phyloP scores from a whole-genome alignment of 768 basidiomycete genomes.

The Macrolepiota albuminosa region DNA sequence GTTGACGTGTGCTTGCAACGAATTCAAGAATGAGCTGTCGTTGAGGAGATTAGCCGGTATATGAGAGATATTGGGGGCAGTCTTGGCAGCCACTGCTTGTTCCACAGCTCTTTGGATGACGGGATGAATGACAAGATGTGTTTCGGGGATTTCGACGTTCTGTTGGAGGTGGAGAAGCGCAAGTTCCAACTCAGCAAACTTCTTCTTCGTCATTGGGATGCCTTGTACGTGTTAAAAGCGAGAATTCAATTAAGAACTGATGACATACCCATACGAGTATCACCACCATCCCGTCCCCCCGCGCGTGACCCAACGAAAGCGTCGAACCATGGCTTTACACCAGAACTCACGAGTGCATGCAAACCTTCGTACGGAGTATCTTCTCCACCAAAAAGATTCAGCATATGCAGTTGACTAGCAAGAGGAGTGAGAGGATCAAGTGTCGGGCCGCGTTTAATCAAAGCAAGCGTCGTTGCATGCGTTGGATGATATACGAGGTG shows the following conservation, averaged over 20 bases:
- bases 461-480: constrained; percentile 81
- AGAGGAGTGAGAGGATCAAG: constrained; percentile 81
- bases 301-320: constrained; percentile 89
- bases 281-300: constrained; percentile 61
- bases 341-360: constrained; percentile 91
- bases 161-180: constrained; percentile 94
- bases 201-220: constrained; percentile 99
- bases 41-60: constrained; percentile 70
- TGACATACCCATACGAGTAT: constrained; percentile 68
- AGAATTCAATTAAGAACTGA: background rate
- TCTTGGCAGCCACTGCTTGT: constrained; percentile 50
- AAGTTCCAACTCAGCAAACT: constrained; percentile 95
- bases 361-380: constrained; percentile 93
- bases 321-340: constrained; percentile 98
- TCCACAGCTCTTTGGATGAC: constrained; percentile 85
- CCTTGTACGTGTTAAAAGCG: constrained; percentile 27
- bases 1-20: constrained; percentile 90
- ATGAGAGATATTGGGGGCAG: constrained; percentile 70
- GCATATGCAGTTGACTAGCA: constrained; percentile 81
- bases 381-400: constrained; percentile 87
- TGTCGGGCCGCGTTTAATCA: constrained; percentile 88
- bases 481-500: constrained; percentile 77
- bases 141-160: constrained; percentile 98
- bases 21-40: constrained; percentile 91
- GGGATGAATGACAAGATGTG: constrained; percentile 88